Conservation (phyloP, 257 asterid species). For the Salvia rosmarinus region DNA sequence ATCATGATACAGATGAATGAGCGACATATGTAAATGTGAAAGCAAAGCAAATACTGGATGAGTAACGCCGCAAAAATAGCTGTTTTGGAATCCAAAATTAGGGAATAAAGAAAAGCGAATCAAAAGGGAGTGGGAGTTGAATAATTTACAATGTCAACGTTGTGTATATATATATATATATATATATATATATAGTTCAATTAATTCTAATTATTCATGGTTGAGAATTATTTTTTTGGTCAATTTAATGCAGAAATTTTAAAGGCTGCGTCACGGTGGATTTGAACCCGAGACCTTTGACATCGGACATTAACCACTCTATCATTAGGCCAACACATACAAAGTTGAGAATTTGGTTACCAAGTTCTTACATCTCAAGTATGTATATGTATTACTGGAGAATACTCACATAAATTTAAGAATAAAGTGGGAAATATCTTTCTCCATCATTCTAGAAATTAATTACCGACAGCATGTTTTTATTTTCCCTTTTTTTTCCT, state of each 20-base stretch:
- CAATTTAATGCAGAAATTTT: too few species aligned
- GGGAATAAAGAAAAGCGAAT: constrained; percentile 10
- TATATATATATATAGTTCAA: neutral
- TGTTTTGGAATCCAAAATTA: neutral
- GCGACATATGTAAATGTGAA: constrained; percentile 3
- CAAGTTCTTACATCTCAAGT: neutral
- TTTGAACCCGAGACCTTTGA: too few species aligned
- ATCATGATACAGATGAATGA: neutral
- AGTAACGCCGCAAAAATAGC: constrained; percentile 26
- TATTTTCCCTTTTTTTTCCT: neutral
- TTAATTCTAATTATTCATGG: neutral
- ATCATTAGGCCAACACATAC: too few species aligned
- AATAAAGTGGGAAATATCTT: constrained; percentile 23
- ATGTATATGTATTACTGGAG: constrained; percentile 34
- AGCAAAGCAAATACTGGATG: neutral
- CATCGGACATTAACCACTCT: too few species aligned
- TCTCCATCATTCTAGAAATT: neutral
- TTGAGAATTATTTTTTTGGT: too few species aligned
- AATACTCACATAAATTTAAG: constrained; percentile 30
- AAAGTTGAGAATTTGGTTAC: too few species aligned
- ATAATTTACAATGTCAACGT: constrained; percentile 34
- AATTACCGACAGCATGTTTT: neutral
- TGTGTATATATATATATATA: neutral
- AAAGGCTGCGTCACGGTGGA: too few species aligned
- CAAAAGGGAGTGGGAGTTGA: constrained; percentile 8